Evolutionary conservation across 345 rosid genomes (phyloP).

Genomic region (Adansonia digitata): DNA sequence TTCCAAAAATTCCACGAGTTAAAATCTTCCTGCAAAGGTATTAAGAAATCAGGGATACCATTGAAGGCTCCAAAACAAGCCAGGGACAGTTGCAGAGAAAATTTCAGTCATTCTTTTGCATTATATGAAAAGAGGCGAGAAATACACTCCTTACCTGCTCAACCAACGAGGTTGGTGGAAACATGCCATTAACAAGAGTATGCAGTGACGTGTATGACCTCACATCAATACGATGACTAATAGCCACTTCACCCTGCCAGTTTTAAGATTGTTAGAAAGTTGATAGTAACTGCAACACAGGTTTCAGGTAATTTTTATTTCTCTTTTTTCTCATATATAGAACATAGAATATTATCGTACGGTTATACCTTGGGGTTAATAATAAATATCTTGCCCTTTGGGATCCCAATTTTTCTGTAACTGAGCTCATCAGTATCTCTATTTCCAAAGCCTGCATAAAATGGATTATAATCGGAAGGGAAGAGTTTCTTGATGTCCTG

Average conservation of each 20-base stretch:
- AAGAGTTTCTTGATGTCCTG: slow-evolving; percentile 88
- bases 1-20: slow-evolving; percentile 88
- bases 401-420: slow-evolving; percentile 86
- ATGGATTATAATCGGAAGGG: slow-evolving; percentile 82
- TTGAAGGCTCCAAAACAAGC: slow-evolving; percentile 5
- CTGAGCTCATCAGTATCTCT: slow-evolving; percentile 93
- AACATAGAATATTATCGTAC: background rate
- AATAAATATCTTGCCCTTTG: slow-evolving; percentile 87
- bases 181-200: slow-evolving; percentile 89
- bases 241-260: slow-evolving; percentile 87
- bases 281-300: background rate
- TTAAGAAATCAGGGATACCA: background rate
- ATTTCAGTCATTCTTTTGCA: background rate
- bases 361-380: slow-evolving; percentile 81
- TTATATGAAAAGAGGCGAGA: background rate
- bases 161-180: slow-evolving; percentile 70
- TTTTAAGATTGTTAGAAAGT: background rate
- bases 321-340: background rate
- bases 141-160: slow-evolving; percentile 58
- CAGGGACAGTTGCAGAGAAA: background rate
- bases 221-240: slow-evolving; percentile 61
- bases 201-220: slow-evolving; percentile 85
- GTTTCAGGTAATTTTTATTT: background rate
- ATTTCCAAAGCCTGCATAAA: slow-evolving; percentile 90
- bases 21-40: slow-evolving; percentile 68